Percentiles rank a stretch among this genome's conserved stretches.
phyloP scores from a whole-genome alignment of 129 eudicot genomes.

The Lonicera japonica region DNA sequence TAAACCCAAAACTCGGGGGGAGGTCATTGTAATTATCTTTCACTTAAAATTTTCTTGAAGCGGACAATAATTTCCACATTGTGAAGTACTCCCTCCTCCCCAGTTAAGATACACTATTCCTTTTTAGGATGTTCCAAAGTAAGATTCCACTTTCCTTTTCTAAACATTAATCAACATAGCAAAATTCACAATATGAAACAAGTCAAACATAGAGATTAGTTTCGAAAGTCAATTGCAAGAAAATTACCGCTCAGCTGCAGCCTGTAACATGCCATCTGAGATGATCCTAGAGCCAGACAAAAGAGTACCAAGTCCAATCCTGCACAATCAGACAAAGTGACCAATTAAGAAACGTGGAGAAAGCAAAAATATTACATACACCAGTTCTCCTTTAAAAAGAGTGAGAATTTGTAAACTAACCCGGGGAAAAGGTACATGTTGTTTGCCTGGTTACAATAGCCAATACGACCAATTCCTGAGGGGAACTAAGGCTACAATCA shows the following conservation, averaged over 20 bases:
- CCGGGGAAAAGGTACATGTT: conserved; percentile 98
- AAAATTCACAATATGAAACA: too few species aligned
- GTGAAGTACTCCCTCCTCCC: neutral
- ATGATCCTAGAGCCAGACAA: conserved; percentile 80
- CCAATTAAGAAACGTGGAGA: conserved; percentile 3
- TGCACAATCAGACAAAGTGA: conserved; percentile 22
- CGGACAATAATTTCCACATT: neutral
- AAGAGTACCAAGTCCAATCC: conserved; percentile 96
- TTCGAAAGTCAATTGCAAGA: too few species aligned
- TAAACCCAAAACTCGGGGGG: too few species aligned
- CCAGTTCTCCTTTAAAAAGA: neutral
- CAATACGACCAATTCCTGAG: conserved; percentile 75
- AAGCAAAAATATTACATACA: neutral
- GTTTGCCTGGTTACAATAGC: conserved; percentile 95
- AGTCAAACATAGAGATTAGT: too few species aligned
- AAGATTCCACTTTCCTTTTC: too few species aligned
- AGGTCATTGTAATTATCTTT: too few species aligned
- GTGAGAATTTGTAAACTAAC: conserved; percentile 31
- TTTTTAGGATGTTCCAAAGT: too few species aligned
- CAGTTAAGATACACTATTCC: neutral
- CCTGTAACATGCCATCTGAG: conserved; percentile 99
- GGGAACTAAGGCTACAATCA: neutral
- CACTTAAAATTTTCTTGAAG: too few species aligned
- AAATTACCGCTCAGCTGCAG: conserved; percentile 90
- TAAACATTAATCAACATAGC: too few species aligned